A percentile compares a stretch with the other conserved stretches of the same genome.
Conservation (phyloP, 208 protist genomes). For the Crithidia expoeki region DNA sequence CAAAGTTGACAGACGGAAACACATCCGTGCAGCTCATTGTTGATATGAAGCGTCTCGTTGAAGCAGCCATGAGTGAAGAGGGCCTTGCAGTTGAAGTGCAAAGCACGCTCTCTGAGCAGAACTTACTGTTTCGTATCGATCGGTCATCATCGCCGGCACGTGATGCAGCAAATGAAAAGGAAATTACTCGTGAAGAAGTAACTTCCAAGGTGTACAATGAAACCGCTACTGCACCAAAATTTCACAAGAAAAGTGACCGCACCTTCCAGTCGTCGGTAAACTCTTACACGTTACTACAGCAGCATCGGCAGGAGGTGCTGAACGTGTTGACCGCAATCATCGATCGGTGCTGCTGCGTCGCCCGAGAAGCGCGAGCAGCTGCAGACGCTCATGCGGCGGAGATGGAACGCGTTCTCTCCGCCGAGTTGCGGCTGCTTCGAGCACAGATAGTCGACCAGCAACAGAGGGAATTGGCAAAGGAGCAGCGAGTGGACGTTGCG, state of each 20-base stretch:
- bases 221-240: not conserved
- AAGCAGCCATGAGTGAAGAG: conserved; percentile 1
- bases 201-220: no score
- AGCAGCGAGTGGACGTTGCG: not conserved
- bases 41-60: not conserved
- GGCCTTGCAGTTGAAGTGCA: not conserved
- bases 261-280: not conserved
- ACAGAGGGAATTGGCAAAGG: not conserved
- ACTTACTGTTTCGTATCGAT: not conserved
- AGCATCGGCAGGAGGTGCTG: conserved; percentile 8
- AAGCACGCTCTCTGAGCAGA: not conserved
- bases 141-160: not conserved
- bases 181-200: not conserved
- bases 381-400: conserved; percentile 5
- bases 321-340: not conserved
- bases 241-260: not conserved
- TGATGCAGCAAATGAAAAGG: no score
- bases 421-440: conserved; percentile 16
- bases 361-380: conserved; percentile 1
- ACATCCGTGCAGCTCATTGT: not conserved
- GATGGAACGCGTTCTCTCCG: conserved; percentile 13
- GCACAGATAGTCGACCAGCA: conserved; percentile 7
- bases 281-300: not conserved
- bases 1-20: not conserved
- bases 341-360: not conserved